Evolutionary conservation across 345 rosid genomes (phyloP).

Genomic region (Dipteronia sinensis): DNA sequence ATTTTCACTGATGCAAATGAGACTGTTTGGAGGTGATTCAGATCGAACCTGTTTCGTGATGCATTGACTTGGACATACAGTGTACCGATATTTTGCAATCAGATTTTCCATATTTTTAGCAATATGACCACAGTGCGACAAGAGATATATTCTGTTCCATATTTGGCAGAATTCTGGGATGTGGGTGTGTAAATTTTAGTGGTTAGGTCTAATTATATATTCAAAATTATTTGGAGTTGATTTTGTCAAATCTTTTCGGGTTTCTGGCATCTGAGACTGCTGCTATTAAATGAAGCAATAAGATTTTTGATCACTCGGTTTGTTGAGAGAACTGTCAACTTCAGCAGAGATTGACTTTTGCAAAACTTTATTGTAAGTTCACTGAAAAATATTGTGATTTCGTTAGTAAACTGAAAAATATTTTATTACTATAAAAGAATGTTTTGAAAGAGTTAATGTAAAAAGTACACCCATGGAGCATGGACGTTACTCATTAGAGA

Average conservation of each 20-base stretch:
- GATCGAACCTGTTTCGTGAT: background rate
- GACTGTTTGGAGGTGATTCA: constrained; percentile 62
- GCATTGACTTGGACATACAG: background rate
- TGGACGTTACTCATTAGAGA: too few relatives aligned
- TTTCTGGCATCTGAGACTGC: background rate
- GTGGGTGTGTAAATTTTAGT: constrained; percentile 22
- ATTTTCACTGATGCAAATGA: constrained; percentile 87
- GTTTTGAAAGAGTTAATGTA: too few relatives aligned
- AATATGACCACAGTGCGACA: background rate
- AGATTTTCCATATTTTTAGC: background rate
- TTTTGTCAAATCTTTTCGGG: background rate
- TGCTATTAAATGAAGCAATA: too few relatives aligned
- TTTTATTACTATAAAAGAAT: too few relatives aligned
- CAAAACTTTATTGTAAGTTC: background rate
- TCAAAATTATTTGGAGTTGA: background rate
- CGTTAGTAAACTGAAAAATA: too few relatives aligned
- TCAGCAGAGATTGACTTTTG: background rate
- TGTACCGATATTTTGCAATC: background rate
- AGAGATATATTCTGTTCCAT: background rate
- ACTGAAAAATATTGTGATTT: too few relatives aligned
- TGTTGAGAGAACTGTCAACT: background rate
- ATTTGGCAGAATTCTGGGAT: constrained; percentile 1
- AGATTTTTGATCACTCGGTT: background rate
- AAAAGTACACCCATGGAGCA: too few relatives aligned
- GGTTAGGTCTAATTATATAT: background rate